Base-by-base conservation (phyloP, 768 basidiomycete genomes). In the Erythrobasidium yunnanense region DNA sequence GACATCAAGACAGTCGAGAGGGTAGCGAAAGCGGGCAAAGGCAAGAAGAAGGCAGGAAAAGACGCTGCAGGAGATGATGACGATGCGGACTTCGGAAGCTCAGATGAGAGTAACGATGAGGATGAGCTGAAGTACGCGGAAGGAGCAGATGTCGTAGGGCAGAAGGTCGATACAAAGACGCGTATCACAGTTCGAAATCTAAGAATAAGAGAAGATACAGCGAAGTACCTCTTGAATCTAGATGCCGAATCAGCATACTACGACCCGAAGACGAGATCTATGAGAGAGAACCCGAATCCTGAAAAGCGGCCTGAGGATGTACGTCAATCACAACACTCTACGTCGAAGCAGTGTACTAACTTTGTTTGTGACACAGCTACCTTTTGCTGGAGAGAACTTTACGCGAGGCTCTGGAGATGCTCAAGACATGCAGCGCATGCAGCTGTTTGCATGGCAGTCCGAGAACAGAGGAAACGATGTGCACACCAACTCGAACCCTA, bases 121-220 rank as follows among this genome's bases (percentile, higher is more conserved):
- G 93, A 96, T 72, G 90, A 95, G 75, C 91, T 95, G 78, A 95
- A 96, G 78, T 97, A 97, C 72, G 95, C 95, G 13, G 95, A 99
- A 73, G 87, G 88, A 23, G 93, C 93, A 11, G 93, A 99, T 72
- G 91, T 90, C 42, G 92, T 96, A 2, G 95, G 95, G 17, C 95
- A 99, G 76, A 95, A 96, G 76, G 79, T 97, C 71, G 95, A 99
- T 76, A 88, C 92, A 17, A 97, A 99, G 79, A 95, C 91, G n/a
- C 87, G 95, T 58, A 92, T 99, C 65, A 97, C 95, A 18, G 95
- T 99, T 67, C 85, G 95, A 68, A 97, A 99, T 78, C 80, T 99
- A 73, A 88, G 95, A 79, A 97, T 99, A 71, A 86, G 95, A 74
- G 95, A 99, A 78, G 95, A 99, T 75, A 97, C 93, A 1, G 95